Percentiles rank a stretch among this genome's conserved stretches.
These are phyloP conservation scores for Rosa persica DNA, from an alignment of 306 rosid species.

Conservation along the genomic window DNA sequence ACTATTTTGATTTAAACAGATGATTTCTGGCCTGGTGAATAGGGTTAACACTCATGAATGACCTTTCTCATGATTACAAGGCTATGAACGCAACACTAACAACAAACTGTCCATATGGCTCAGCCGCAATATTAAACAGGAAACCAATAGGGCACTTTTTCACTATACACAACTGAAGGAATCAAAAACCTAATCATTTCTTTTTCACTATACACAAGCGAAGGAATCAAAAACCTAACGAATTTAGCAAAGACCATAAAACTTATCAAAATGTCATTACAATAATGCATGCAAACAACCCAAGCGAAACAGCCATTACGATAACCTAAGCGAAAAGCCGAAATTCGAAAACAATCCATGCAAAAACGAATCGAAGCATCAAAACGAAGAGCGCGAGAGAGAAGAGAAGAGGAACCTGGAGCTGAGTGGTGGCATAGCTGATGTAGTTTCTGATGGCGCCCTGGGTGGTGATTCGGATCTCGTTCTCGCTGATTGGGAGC, in stretches of 20 bases:
- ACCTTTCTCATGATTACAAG: neutral
- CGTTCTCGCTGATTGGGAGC: constrained; percentile 78
- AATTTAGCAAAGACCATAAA: too few species aligned
- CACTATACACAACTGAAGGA: neutral
- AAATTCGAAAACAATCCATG: neutral
- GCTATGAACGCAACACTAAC: neutral
- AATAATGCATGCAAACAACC: neutral
- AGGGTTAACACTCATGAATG: neutral
- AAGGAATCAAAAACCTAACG: neutral
- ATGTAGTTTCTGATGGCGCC: constrained; percentile 97
- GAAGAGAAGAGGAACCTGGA: constrained; percentile 48
- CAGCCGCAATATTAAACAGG: neutral
- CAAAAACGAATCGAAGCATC: neutral
- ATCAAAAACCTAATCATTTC: too few species aligned
- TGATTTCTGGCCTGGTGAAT: neutral
- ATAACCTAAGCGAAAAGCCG: neutral
- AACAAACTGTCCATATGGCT: neutral
- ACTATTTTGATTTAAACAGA: neutral
- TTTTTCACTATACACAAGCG: too few species aligned
- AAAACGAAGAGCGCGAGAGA: neutral
- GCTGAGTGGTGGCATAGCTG: constrained; percentile 91
- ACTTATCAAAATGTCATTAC: neutral
- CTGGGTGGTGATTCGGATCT: constrained; percentile 92
- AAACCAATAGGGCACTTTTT: neutral
- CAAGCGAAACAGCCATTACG: too few species aligned